phyloP scores from a whole-genome alignment of 2,329 filamentous ascomycete genomes.

The Ophiosphaerella herpotricha region DNA sequence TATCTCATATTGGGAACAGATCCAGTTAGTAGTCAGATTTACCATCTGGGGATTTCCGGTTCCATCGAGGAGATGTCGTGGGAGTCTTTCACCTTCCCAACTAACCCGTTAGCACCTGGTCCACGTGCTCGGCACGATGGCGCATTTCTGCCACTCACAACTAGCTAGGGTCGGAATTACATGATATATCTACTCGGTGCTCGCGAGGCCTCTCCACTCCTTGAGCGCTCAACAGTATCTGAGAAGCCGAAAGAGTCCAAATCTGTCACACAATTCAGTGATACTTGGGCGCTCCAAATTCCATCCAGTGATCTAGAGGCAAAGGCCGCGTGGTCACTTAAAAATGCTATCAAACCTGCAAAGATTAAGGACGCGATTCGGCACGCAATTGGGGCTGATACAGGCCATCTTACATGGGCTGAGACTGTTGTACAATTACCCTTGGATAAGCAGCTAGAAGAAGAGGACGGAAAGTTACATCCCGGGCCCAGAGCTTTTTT shows the following conservation, averaged over 20 bases:
- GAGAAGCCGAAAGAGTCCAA: constrained; percentile 13
- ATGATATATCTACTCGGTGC: constrained; percentile 50
- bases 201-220: constrained; percentile 10
- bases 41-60: constrained; percentile 30
- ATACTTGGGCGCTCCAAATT: constrained; percentile 53
- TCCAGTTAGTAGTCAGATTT: constrained; percentile 33
- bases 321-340: constrained; percentile 25
- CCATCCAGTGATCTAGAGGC: constrained; percentile 42
- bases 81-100: constrained; percentile 49
- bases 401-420: constrained; percentile 49
- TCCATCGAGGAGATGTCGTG: constrained; percentile 34
- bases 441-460: constrained; percentile 33
- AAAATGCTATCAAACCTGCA: constrained; percentile 47
- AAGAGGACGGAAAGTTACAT: constrained; percentile 49
- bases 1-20: constrained; percentile 48
- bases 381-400: constrained; percentile 47
- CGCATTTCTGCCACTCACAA: constrained; percentile 48
- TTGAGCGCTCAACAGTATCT: not conserved
- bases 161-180: constrained; percentile 52
- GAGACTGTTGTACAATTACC: constrained; percentile 49
- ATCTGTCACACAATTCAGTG: constrained; percentile 42
- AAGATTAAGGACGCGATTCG: constrained; percentile 52
- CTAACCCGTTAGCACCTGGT: constrained; percentile 50
- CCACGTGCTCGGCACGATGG: constrained; percentile 47
- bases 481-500: constrained; percentile 51